Evolutionary conservation across 176 grass and related monocot species (phyloP).

Genomic region (Pharus latifolius): DNA sequence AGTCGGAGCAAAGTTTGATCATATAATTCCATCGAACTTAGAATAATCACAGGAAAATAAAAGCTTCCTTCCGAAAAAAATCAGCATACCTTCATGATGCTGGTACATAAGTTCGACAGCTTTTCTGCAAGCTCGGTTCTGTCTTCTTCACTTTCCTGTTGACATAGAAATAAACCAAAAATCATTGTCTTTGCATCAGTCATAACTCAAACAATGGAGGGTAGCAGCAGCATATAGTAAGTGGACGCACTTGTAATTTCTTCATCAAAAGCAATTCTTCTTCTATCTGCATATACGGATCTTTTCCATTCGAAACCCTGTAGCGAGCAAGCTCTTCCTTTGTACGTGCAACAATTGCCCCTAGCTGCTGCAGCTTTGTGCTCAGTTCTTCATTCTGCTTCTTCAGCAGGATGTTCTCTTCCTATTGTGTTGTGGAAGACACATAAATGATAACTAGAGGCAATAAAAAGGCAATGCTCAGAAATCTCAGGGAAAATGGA

Average conservation of each 20-base stretch:
- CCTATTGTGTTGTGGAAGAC: conserved; percentile 40
- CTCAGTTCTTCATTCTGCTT: conserved; percentile 65
- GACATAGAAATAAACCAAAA: conserved; percentile 4
- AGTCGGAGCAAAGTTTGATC: conserved; percentile 8
- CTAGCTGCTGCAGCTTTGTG: conserved; percentile 51
- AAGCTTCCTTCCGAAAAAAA: not conserved
- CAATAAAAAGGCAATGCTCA: not conserved
- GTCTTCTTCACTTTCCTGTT: conserved; percentile 68
- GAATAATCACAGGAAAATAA: not conserved
- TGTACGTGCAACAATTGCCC: conserved; percentile 34
- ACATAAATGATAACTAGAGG: conserved; percentile 7
- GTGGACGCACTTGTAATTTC: conserved; percentile 46
- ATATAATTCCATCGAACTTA: not conserved
- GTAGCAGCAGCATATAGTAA: too few relatives aligned
- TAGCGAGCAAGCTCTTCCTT: conserved; percentile 77
- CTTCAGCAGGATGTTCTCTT: conserved; percentile 61
- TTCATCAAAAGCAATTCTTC: conserved; percentile 58
- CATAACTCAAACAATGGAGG: not conserved
- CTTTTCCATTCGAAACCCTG: conserved; percentile 45
- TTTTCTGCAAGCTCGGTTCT: conserved; percentile 59
- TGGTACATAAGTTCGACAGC: conserved; percentile 45
- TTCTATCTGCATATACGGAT: conserved; percentile 48
- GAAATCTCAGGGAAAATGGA: not conserved
- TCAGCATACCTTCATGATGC: conserved; percentile 58
- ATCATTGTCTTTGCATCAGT: not conserved